Evolutionary conservation across 306 rosid genomes (phyloP), one percentile per base, ranked within the genome.

Genomic region (Fagus crenata): DNA sequence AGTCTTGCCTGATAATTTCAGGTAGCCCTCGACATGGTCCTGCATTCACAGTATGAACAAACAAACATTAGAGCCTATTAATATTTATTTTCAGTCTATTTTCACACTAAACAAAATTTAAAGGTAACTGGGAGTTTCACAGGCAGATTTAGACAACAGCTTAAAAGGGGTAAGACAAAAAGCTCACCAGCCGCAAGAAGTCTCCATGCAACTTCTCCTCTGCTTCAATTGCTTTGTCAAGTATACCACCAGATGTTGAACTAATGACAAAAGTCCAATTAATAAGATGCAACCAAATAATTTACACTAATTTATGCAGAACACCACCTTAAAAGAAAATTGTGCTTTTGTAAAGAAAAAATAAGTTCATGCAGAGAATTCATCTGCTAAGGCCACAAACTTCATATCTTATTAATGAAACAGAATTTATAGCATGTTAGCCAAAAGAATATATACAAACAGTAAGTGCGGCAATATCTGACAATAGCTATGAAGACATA

Each of bases 121-220:
- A 28, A 64, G 33, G n/a, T 64, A 13, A 51, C 56, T 36, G 14
- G 4, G 6, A 61, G 59, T 61, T 32, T 8, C 8, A 51, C 35
- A 31, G 2, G 33, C 2, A 42, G 49, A 71, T 32, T 64, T 37
- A 17, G 49, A 65, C 40, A 56, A 6, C 28, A 39, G 31, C 71
- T 65, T 37, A 76, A 68, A 88, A 74, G 4, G 15, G 53, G 75
- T 32, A 13, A 31, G 83, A 77, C 14, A 8, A 83, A 75, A 53
- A 79, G 79, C 80, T 90, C 79, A 92, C 97, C 94, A 93, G 97
- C 85, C 94, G 87, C 90, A 93, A 49, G 83, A 92, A 90, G 85
- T 93, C 94, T 41, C 68, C 78, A 78, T 93, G 88, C 72, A 86
- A 75, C 69, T 56, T 86, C 87, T 93, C 98, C 89, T 93, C 98